Base-by-base conservation (phyloP, 2,329 filamentous ascomycete species). In the Botrytis squamosa region DNA sequence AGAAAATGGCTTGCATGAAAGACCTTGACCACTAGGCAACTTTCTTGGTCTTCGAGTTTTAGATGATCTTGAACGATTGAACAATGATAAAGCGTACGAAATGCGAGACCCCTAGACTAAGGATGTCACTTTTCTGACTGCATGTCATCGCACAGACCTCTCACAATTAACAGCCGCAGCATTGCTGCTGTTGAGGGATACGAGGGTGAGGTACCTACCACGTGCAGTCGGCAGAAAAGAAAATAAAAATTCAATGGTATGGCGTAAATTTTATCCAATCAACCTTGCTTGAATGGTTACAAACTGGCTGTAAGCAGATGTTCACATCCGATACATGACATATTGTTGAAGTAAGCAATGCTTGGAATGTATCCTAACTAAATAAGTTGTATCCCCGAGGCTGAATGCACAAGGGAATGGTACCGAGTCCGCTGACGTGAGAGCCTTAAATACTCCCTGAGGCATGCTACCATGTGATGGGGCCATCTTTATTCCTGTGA, bases 391-490 rank as follows among this genome's bases (percentile, higher is more conserved):
- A 55, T 40, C 46, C 36, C 65, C 46, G 65, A 20, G 65, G 65
- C 65, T 67, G 65, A 55, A 68, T n/a, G 46, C n/a, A 55, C 65
- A 25, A 66, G 63, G n/a, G 29, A 25, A 36, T 14, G 44, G 22
- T 66, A 49, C 29, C 25, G 22, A 40, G 25, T 55, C 46, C 16
- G 65, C 65, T 68, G 65, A 68, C 65, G 65, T 68, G 65, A 55
- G 65, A 68, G 65, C 65, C 46, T 68, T 55, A 38, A 55, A 55
- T 22, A 22, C 20, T 42, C 38, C 36, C 33, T 55, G 10, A 68
- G 65, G 46, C 36, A 68, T 40, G 44, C n/a, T 40, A 67, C 64
- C 62, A 42, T 64, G 62, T 64, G 38, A 64, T 64, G 9, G 25
- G 10, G 25, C 20, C 25, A 42, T 44, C 38, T 64, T 64, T 20